Evolutionary conservation across 1,284 basidiomycete species (phyloP), one percentile per base, ranked within the genome.

Genomic region (Cutaneotrichosporon sp.): DNA sequence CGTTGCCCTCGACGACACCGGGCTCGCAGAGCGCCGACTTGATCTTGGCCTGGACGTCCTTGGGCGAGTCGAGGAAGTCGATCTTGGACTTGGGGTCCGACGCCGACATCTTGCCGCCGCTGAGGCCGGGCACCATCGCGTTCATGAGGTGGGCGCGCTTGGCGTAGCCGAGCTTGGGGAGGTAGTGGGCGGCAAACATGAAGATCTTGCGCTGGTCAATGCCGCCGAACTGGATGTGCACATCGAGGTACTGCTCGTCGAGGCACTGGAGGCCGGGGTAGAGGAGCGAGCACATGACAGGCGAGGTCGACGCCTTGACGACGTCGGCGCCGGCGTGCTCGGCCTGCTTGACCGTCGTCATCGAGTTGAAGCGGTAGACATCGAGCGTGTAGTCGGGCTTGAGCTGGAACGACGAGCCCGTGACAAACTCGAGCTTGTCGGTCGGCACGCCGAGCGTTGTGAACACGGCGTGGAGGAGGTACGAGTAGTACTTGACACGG

Each of bases 281-380:
- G 65, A 99, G 85, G 64, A 99, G 80, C 4, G 93, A 94, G 69
- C 90, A 92, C 58, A 99, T 83, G 53, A 97, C 81, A 0, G 97
- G 92, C 70, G 88, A 93, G 64, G 93, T 90, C 4, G 97, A 93
- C 79, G 97, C 95, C 81, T 99, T 99, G 70, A 99, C 97, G 54
- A 99, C 97, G 76, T 99, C 97, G 0, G 95, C 95, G n/a, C 97
- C 97, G 0, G 97, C 97, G 78, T 97, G 97, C 78, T 95, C 95
- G 16, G 95, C 93, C 69, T 98, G 97, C 79, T 97, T 93, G 75
- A 97, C 93, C 0, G 93, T 89, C 7, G 95, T 92, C 56, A 88
- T 87, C 11, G 95, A 87, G 69, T 89, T 91, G 49, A 98, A 85
- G 76, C 73, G 87, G 86, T 95, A 97, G 75, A 94, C 91, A 81